phyloP scores from a whole-genome alignment of 2,329 filamentous ascomycete species.

The Diaporthe sp. region DNA sequence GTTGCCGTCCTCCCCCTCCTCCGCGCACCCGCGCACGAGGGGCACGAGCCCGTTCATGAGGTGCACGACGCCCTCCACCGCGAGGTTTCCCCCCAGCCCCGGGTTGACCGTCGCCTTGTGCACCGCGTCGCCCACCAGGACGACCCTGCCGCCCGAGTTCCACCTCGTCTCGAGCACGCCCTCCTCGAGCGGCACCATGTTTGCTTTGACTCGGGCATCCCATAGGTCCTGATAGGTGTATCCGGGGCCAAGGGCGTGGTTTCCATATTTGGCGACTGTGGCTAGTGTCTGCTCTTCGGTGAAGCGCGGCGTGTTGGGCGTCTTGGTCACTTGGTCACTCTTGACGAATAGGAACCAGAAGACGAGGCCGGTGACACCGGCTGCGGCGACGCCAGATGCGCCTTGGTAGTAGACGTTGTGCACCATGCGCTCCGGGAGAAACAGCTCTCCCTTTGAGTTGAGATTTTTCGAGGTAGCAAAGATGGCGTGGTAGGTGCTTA shows the following conservation, averaged over 20 bases:
- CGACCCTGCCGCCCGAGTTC: conserved; percentile 41
- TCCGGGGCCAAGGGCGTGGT: conserved; percentile 40
- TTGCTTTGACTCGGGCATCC: conserved; percentile 34
- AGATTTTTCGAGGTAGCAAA: conserved; percentile 37
- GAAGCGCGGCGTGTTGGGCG: conserved; percentile 38
- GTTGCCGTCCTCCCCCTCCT: conserved; percentile 7
- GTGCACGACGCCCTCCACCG: conserved; percentile 41
- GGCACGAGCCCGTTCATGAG: conserved; percentile 42
- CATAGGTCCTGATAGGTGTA: conserved; percentile 45
- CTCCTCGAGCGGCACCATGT: conserved; percentile 43
- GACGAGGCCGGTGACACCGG: conserved; percentile 19
- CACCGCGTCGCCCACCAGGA: conserved; percentile 41
- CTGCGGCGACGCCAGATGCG: conserved; percentile 32
- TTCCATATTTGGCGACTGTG: conserved; percentile 38
- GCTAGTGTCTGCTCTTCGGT: conserved; percentile 38
- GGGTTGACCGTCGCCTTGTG: conserved; percentile 42
- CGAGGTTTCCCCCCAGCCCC: conserved; percentile 42
- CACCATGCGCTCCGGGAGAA: conserved; percentile 21
- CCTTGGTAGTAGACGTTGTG: conserved; percentile 40
- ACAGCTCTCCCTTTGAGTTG: not conserved
- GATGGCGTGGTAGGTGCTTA: conserved; percentile 29
- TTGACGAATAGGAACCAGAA: conserved; percentile 42
- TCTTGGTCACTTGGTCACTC: conserved; percentile 22
- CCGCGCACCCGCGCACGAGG: conserved; percentile 34
- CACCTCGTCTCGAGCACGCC: conserved; percentile 40